Evolutionary conservation across 352 stramenopile species (phyloP).

Genomic region (Phytopythium vexans): DNA sequence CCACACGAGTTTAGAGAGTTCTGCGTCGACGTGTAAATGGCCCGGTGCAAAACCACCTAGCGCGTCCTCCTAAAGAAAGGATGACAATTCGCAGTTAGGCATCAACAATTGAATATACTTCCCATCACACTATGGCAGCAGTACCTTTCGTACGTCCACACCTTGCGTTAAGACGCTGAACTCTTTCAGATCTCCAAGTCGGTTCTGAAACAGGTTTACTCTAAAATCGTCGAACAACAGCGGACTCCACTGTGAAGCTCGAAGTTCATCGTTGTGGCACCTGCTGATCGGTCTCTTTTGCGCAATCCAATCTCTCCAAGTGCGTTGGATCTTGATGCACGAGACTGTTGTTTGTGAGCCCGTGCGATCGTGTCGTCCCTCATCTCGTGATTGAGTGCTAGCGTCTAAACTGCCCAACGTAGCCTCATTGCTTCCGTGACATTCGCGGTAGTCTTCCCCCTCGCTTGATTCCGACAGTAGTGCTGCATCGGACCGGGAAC

Average conservation of each 20-base stretch:
- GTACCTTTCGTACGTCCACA: background rate
- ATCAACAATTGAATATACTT: background rate
- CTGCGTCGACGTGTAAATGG: background rate
- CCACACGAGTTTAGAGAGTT: conserved; percentile 1
- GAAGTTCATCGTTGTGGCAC: too few relatives aligned
- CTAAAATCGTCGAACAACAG: background rate
- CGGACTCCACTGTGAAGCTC: background rate
- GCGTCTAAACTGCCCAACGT: too few relatives aligned
- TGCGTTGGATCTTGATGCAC: conserved; percentile 13
- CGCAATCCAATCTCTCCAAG: conserved; percentile 11
- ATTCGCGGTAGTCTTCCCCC: conserved; percentile 5
- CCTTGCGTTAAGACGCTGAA: background rate
- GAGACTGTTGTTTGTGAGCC: background rate
- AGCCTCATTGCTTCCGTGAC: background rate
- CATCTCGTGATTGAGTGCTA: background rate
- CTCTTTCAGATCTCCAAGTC: background rate
- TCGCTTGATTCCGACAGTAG: conserved; percentile 4
- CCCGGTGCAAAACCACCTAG: background rate
- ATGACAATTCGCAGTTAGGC: background rate
- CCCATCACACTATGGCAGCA: background rate
- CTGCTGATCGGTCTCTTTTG: background rate
- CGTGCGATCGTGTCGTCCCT: background rate
- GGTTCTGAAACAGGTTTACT: background rate
- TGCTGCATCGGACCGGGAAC: background rate
- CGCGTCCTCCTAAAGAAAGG: background rate